Percentiles rank a stretch among this genome's conserved stretches.
phyloP scores from a whole-genome alignment of 345 rosid genomes.

The Leavenworthia alabamica region DNA sequence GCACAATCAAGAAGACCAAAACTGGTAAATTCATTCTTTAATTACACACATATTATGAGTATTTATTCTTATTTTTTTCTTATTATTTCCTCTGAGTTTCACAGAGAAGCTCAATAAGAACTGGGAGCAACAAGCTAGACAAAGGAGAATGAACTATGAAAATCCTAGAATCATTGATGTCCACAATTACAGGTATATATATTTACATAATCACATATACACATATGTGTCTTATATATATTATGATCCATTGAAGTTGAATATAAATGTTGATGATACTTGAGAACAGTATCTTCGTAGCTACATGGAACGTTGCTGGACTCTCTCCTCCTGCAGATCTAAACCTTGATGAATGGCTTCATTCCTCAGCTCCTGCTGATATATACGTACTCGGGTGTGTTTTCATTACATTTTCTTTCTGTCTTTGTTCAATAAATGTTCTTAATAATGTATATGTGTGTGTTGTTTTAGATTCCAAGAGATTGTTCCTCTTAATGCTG shows the following conservation, averaged over 20 bases:
- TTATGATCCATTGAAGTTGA: not conserved
- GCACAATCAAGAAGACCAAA: constrained; percentile 77
- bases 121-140: constrained; percentile 56
- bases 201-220: not conserved
- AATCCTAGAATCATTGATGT: constrained; percentile 94
- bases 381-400: constrained; percentile 90
- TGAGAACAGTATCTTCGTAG: constrained; percentile 73
- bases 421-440: constrained; percentile 8
- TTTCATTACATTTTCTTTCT: not conserved
- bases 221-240: not conserved
- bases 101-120: constrained; percentile 73
- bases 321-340: constrained; percentile 80
- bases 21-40: constrained; percentile 44
- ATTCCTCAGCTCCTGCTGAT: constrained; percentile 92
- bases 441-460: not conserved
- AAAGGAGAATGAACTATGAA: constrained; percentile 82
- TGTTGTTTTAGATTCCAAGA: constrained; percentile 73
- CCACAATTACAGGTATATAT: constrained; percentile 70
- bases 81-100: constrained; percentile 12
- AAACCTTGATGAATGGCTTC: constrained; percentile 94
- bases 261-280: constrained; percentile 2
- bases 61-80: not conserved
- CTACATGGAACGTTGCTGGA: constrained; percentile 97
- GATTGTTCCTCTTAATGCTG: constrained; percentile 96
- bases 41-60: not conserved